These are phyloP conservation scores for Quercus dentata DNA, from an alignment of 306 rosid genomes.

Conservation along the genomic window DNA sequence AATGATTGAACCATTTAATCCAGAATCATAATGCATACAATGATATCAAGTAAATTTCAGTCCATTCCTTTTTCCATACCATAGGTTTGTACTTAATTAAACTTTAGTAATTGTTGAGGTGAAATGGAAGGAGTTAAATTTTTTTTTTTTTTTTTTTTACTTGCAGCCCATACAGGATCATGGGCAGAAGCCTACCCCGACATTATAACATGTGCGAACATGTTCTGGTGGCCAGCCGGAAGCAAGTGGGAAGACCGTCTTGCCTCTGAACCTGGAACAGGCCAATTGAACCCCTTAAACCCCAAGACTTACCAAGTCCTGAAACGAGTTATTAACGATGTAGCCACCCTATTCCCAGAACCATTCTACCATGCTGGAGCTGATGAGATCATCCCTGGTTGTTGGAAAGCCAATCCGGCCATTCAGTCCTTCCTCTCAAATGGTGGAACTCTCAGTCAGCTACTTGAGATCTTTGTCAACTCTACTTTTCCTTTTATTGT, in stretches of 20 bases:
- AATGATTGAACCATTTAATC: too few relatives aligned
- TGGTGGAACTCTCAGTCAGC: constrained; percentile 64
- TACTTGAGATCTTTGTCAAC: constrained; percentile 71
- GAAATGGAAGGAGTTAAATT: not conserved
- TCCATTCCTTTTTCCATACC: not conserved
- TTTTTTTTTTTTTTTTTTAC: not conserved
- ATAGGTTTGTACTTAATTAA: not conserved
- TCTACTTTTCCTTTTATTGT: constrained; percentile 62
- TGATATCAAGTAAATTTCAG: not conserved
- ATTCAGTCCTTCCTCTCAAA: constrained; percentile 48
- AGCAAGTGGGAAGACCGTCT: constrained; percentile 40
- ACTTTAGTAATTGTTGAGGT: not conserved
- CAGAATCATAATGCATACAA: too few relatives aligned
- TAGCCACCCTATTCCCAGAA: constrained; percentile 60
- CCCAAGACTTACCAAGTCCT: constrained; percentile 76
- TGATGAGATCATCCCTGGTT: constrained; percentile 74
- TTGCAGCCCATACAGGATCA: constrained; percentile 83
- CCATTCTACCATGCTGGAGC: constrained; percentile 68
- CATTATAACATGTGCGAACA: constrained; percentile 79
- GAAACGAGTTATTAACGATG: constrained; percentile 60
- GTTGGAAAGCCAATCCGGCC: constrained; percentile 77
- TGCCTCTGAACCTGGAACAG: constrained; percentile 85
- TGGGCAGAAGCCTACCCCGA: constrained; percentile 88
- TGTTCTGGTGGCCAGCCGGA: constrained; percentile 80
- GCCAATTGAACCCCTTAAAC: constrained; percentile 84